Evolutionary conservation across 1,139 yeast genomes (phyloP).

Genomic region (Nakaseomyces kungkrabaensis): DNA sequence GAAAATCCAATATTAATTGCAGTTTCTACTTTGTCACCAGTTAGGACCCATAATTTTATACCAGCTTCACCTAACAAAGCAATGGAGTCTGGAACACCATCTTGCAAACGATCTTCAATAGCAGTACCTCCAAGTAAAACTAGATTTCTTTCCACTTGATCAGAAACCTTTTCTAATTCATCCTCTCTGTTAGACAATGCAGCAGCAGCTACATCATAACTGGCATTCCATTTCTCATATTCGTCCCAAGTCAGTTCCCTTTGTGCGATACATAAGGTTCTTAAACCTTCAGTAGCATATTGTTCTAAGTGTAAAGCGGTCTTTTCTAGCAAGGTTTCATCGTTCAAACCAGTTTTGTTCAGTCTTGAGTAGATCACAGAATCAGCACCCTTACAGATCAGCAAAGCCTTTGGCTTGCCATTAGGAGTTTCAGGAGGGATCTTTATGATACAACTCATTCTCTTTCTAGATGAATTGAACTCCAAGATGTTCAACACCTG

Average conservation of each 20-base stretch:
- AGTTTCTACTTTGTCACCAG: constrained; percentile 96
- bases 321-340: constrained; percentile 37
- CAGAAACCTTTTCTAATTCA: constrained; percentile 65
- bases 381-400: constrained; percentile 92
- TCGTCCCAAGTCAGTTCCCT: constrained; percentile 54
- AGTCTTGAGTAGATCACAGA: constrained; percentile 77
- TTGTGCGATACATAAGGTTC: constrained; percentile 89
- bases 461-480: constrained; percentile 85
- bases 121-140: constrained; percentile 93
- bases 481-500: constrained; percentile 70
- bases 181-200: constrained; percentile 71
- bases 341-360: constrained; percentile 28
- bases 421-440: constrained; percentile 39
- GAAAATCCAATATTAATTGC: constrained; percentile 97
- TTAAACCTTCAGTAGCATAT: constrained; percentile 89
- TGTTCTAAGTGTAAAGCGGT: constrained; percentile 86
- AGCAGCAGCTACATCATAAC: constrained; percentile 70
- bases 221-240: constrained; percentile 57
- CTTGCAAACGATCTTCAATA: constrained; percentile 90
- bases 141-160: constrained; percentile 66
- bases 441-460: constrained; percentile 89
- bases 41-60: constrained; percentile 90
- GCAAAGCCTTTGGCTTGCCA: constrained; percentile 38
- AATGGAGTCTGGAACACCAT: constrained; percentile 95
- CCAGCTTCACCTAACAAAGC: constrained; percentile 85